These are phyloP conservation scores for Puccinia triticina DNA, from an alignment of 1,284 basidiomycete species.

Conservation along the genomic window DNA sequence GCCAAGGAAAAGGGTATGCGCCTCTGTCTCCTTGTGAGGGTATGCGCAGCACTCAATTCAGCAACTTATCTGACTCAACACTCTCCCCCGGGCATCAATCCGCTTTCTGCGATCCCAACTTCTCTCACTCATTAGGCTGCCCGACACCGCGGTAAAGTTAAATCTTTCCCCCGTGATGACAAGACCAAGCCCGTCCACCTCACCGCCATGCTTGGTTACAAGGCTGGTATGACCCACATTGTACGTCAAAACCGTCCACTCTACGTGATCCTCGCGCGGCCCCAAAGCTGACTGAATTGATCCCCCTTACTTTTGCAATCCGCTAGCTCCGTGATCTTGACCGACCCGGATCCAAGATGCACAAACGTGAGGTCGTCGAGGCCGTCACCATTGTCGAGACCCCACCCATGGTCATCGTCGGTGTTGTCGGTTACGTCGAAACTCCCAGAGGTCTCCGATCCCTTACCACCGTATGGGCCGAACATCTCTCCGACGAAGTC, in stretches of 20 bases:
- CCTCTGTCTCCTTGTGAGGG: conserved; percentile 52
- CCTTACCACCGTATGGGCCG: conserved; percentile 71
- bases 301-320: too few relatives aligned
- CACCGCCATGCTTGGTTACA: conserved; percentile 98
- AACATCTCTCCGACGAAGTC: conserved; percentile 76
- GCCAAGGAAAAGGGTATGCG: conserved; percentile 71
- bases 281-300: too few relatives aligned
- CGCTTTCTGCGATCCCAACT: too few relatives aligned
- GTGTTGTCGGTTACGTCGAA: conserved; percentile 99
- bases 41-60: conserved; percentile 47
- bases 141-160: conserved; percentile 95
- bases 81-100: neutral
- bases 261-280: neutral
- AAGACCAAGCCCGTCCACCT: conserved; percentile 98
- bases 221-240: conserved; percentile 99
- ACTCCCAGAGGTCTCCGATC: conserved; percentile 97
- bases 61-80: conserved; percentile 14
- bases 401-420: conserved; percentile 93
- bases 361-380: conserved; percentile 99
- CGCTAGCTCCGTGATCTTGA: conserved; percentile 83
- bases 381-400: conserved; percentile 96
- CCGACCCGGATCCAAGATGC: conserved; percentile 98
- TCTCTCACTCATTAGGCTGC: conserved; percentile 68
- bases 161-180: conserved; percentile 99
- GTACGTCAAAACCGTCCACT: conserved; percentile 59